Percentiles rank a stretch among this genome's conserved stretches.
These are phyloP conservation scores for Funneliformis caledonium DNA, from an alignment of 371 early-diverging fungal species.

Conservation along the genomic window DNA sequence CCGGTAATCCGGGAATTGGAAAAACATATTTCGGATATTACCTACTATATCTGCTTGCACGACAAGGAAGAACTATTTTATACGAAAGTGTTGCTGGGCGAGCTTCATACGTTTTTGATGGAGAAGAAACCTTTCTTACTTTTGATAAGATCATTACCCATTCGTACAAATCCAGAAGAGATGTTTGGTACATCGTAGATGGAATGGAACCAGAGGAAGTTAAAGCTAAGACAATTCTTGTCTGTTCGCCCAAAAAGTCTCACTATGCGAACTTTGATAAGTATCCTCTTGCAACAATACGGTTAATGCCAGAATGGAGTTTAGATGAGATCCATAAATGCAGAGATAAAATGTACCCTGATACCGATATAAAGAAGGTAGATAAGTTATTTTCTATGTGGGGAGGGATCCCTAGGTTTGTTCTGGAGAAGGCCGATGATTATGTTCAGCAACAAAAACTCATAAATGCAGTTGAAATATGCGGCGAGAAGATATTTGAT, in stretches of 20 bases:
- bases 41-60: background rate
- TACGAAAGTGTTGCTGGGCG: background rate
- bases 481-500: background rate
- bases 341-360: background rate
- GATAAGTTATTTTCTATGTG: background rate
- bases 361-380: background rate
- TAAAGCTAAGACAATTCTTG: background rate
- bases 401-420: constrained; percentile 15
- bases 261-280: constrained; percentile 11
- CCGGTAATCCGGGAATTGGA: background rate
- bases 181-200: constrained; percentile 12
- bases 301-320: background rate
- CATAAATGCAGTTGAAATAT: background rate
- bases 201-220: background rate
- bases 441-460: background rate
- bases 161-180: background rate
- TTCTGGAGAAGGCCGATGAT: background rate
- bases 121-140: background rate
- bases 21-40: background rate
- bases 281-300: background rate
- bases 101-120: background rate
- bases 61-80: background rate
- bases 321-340: constrained; percentile 14
- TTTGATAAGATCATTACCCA: background rate
- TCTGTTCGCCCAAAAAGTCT: background rate